Base-by-base conservation (phyloP, 306 rosid genomes). In the Casuarina glauca region DNA sequence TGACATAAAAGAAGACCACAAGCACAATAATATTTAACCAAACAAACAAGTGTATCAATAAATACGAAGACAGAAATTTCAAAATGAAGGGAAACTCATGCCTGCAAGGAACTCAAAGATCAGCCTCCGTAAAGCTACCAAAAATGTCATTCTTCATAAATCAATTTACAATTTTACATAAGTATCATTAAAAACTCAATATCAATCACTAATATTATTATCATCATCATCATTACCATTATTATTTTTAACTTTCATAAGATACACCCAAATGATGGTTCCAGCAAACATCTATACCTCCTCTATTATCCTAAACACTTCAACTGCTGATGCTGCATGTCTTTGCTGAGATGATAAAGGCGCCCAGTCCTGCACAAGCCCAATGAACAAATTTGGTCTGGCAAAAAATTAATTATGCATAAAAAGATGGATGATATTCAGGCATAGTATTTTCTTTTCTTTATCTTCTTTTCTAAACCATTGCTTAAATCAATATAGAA, bases 301-400 rank as follows among this genome's bases (percentile, higher is more conserved):
- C 79, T 88, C 89, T 35, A 88, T 76, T 36, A 88, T 85, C 75
- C 89, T 81, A 55, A 88, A 88, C 19, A 88, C 89, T 76, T 88
- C 91, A 77, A 88, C 74, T 35, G 84, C 55, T 48, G 91, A 88
- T 62, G 88, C 76, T 66, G 88, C 88, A 63, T 81, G 87, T 77
- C 61, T 88, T 79, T 88, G 86, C 81, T 88, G 91, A 70, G 76
- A 75, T 72, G 88, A 86, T 76, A 88, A 81, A 46, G 91, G 89
- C 46, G 86, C 91, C 91, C 89, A 85, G 4, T 76, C 81, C 91
- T 88, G 75, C 82, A 76, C 72, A 71, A 75, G 57, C 53, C 69
- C 51, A 62, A 39, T 63, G 57, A 15, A 19, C 53, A 67, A 67
- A 55, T 54, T 35, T 54, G 54, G 67, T 54, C 39, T 51, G 57